Base-by-base conservation (phyloP, 179 eudicot genomes). In the Vitellaria paradoxa region DNA sequence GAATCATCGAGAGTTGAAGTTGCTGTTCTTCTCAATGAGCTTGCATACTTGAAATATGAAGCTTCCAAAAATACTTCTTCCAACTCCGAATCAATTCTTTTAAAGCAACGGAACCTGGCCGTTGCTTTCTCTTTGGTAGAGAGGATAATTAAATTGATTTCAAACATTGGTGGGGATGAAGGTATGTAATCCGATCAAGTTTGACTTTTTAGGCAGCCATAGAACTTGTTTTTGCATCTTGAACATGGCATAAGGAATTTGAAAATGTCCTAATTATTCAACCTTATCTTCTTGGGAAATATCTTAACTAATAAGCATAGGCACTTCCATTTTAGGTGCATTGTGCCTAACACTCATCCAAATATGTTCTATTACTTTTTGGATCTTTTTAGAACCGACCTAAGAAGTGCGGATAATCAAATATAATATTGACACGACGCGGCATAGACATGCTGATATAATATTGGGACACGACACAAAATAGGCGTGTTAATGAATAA, bases 1-100 rank as follows among this genome's bases (percentile, higher is more conserved):
- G 99, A 95, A 91, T 84, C 97, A 50, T 88, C 99, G 20, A 93
- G 97, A 84, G 91, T 95, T 52, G 99, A 95, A 84, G 83, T 93
- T 81, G 91, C 97, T 65, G 97, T 95, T 77, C 83, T 95, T 73
- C 91, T 95, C 73, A 90, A 95, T 80, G 99, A 95, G 61, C 81
- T 95, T 20, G 95, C 97, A 13, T 91, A 93, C 85, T 70, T 91
- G 65, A 95, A 87, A 80, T 90, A 87, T 82, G 99, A 91, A 87
- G 91, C 91, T 70, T 79, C 91, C 67, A 73, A 79, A 45, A 81
- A 66, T 75, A 73, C 87, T 65, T 79, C 91, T n/a, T 84, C 90
- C 20, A 78, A 77, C 68, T 78, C 83, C 40, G 92, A 91, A 73
- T 78, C 83, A 5, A 70, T 91, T 70, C 68, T 87, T 75, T 65